Percentiles rank a stretch among this genome's conserved stretches.
Conservation (phyloP, 805 yeast species). For the Limtongia smithiae region DNA sequence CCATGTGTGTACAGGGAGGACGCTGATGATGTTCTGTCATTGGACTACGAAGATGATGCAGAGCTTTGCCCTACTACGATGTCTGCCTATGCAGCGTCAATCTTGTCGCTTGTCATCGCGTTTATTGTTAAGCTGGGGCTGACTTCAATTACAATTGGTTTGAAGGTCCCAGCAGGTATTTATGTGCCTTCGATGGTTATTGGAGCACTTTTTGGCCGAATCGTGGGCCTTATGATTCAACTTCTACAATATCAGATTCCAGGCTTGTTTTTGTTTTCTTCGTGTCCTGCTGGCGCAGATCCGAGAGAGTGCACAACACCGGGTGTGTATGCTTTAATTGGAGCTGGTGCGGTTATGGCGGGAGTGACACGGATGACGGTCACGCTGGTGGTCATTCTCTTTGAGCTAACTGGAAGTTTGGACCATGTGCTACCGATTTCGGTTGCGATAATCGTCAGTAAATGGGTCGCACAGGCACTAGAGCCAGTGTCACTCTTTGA, state of each 20-base stretch:
- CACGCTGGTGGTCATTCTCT: constrained; percentile 49
- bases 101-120: constrained; percentile 41
- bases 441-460: constrained; percentile 53
- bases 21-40: not conserved
- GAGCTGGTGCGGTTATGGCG: constrained; percentile 58
- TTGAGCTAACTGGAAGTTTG: constrained; percentile 55
- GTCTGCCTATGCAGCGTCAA: constrained; percentile 10
- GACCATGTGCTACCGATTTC: constrained; percentile 57
- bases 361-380: constrained; percentile 56
- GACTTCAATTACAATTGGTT: constrained; percentile 54
- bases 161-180: constrained; percentile 58
- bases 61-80: constrained; percentile 16
- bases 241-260: constrained; percentile 38
- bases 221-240: constrained; percentile 46
- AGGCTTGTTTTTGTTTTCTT: constrained; percentile 23
- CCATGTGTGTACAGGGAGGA: constrained; percentile 39
- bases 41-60: constrained; percentile 6
- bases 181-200: constrained; percentile 63
- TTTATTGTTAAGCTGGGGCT: constrained; percentile 45
- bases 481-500: constrained; percentile 54
- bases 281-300: constrained; percentile 28
- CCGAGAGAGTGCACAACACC: constrained; percentile 42
- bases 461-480: constrained; percentile 52
- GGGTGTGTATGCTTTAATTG: constrained; percentile 52
- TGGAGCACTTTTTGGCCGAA: constrained; percentile 58